Conservation (phyloP, 768 basidiomycete species). For the Leccinum variicolor region DNA sequence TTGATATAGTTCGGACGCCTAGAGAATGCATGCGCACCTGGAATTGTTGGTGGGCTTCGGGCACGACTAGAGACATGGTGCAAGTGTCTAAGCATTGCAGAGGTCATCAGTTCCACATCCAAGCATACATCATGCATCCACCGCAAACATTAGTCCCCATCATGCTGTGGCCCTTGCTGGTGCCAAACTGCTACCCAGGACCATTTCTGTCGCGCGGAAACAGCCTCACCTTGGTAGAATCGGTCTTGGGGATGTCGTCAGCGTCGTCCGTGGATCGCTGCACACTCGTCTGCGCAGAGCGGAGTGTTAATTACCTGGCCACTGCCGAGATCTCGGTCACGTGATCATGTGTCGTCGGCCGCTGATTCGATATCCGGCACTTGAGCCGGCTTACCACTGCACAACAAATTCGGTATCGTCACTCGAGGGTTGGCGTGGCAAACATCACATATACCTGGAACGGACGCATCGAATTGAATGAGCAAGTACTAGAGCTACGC, state of each 20-base stretch:
- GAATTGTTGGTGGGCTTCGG: slow-evolving; percentile 93
- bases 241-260: slow-evolving; percentile 16
- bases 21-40: slow-evolving; percentile 51
- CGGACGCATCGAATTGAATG: too few species aligned
- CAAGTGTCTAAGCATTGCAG: slow-evolving; percentile 3
- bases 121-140: slow-evolving; percentile 19
- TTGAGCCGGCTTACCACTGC: too few species aligned
- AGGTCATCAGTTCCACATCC: slow-evolving; percentile 16
- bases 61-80: slow-evolving; percentile 94
- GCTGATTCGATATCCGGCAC: too few species aligned
- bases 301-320: slow-evolving; percentile 24
- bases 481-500: too few species aligned
- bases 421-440: too few species aligned
- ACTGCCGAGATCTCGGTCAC: slow-evolving; percentile 23
- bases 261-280: slow-evolving; percentile 9
- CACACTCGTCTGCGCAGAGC: slow-evolving; percentile 1
- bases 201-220: background rate
- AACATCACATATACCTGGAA: too few species aligned
- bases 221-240: slow-evolving; percentile 26
- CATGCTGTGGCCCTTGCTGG: background rate
- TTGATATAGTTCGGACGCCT: slow-evolving; percentile 1
- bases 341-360: slow-evolving; percentile 16
- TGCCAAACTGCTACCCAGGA: background rate
- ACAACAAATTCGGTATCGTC: too few species aligned
- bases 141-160: slow-evolving; percentile 2